Evolutionary conservation across 116 monocot species (phyloP), one percentile per base, ranked within the genome.

Genomic region (Trichopus zeylanicus): DNA sequence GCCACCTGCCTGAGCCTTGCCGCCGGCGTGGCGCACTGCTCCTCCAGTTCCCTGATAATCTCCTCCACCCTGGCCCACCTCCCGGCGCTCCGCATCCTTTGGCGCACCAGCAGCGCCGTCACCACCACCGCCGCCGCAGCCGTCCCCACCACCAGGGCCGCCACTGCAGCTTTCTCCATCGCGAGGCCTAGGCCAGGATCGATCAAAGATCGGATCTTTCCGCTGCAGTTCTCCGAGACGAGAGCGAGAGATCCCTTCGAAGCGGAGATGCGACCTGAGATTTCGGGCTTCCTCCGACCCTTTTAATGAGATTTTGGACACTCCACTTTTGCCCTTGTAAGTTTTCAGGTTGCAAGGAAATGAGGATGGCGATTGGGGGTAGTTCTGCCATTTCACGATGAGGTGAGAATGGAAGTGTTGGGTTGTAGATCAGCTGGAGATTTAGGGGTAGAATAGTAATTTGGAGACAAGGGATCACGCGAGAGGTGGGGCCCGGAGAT

Each of bases 21-120:
- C 19, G 48, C 23, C 27, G 71, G 67, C 37, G 62, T 48, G 26
- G 72, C 67, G 33, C 66, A 67, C 62, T 11, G 4, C 61, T 63
- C 63, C 63, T 77, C 77, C 25, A 77, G 57, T 15, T 77, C 72
- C 59, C 33, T 60, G 30, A 72, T 33, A 15, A 77, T 57, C 51
- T 46, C 72, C 53, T 46, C 62, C 27, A 32, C 71, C 31, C 47
- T 29, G 10, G 56, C 61, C 71, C 57, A 63, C 57, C 33, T 13
- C 48, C 48, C 58, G 26, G 56, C 52, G 49, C 54, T 55, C 42
- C 55, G 16, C 57, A 46, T 37, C 62, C 66, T 46, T 19, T 34
- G 48, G 28, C 54, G 29, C 19, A 48, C 48, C 65, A 66, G 62
- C 22, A 65, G 15, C 48, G 48, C 37, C 31, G 48, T 61, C 31